phyloP scores from a whole-genome alignment of 2,329 filamentous ascomycete species.

The Zymoseptoria tritici region DNA sequence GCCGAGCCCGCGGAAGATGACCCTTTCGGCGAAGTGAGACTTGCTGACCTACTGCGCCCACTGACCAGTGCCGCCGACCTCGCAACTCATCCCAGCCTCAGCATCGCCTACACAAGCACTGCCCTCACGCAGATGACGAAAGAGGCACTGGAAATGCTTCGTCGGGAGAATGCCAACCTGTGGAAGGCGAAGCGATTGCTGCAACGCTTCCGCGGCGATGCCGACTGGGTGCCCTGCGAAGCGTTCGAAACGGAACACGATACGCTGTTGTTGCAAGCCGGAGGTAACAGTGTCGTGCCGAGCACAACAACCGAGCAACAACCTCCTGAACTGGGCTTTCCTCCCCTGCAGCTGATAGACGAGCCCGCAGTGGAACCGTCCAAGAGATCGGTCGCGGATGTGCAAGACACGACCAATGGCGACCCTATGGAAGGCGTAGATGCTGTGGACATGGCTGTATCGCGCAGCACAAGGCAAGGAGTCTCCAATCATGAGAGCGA shows the following conservation, averaged over 20 bases:
- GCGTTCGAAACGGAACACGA: conserved; percentile 46
- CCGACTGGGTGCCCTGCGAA: conserved; percentile 55
- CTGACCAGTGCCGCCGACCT: conserved; percentile 69
- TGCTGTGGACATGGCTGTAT: conserved; percentile 12
- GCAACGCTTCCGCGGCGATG: conserved; percentile 67
- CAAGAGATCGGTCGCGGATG: not conserved
- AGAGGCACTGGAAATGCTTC: conserved; percentile 63
- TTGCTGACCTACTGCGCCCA: conserved; percentile 56
- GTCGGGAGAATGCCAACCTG: conserved; percentile 65
- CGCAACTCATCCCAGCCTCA: conserved; percentile 65
- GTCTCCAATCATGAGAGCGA: not conserved
- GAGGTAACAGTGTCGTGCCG: conserved; percentile 12
- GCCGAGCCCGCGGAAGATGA: conserved; percentile 59
- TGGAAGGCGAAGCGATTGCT: conserved; percentile 69
- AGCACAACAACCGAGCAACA: conserved; percentile 17
- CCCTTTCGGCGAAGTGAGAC: conserved; percentile 55
- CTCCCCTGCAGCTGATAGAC: conserved; percentile 2
- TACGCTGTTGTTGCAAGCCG: conserved; percentile 28
- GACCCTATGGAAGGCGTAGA: conserved; percentile 25
- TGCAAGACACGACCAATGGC: conserved; percentile 2
- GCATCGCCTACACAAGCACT: conserved; percentile 65
- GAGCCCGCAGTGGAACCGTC: conserved; percentile 8
- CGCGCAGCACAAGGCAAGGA: not conserved
- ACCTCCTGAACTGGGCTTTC: conserved; percentile 5
- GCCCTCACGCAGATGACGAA: conserved; percentile 63